Percentiles rank a stretch among this genome's conserved stretches.
Evolutionary conservation across 2,329 filamentous ascomycete species (phyloP).

Genomic region (Aspergillus sp.): DNA sequence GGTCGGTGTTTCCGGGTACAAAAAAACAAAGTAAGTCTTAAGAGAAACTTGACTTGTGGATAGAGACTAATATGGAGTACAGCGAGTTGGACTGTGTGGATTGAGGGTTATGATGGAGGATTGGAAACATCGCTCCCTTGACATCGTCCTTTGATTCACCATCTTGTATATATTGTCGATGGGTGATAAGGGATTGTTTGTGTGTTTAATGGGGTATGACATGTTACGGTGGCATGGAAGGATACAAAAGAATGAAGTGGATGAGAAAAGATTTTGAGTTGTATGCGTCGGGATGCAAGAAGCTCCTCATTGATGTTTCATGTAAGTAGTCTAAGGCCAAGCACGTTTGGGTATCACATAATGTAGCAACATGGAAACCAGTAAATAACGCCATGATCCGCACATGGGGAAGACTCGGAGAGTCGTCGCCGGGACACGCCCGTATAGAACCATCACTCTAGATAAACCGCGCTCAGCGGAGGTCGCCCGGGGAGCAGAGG

Average conservation of each 20-base stretch:
- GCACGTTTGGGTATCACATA: conserved; percentile 17
- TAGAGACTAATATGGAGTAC: neutral
- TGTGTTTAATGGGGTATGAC: neutral
- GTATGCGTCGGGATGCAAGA: neutral
- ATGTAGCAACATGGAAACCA: neutral
- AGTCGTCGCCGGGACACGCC: neutral
- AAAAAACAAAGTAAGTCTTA: neutral
- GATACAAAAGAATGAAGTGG: neutral
- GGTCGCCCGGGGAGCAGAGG: too few species aligned
- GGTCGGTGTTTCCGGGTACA: neutral
- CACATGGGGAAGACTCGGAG: neutral
- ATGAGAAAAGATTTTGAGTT: neutral
- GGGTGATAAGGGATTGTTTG: neutral
- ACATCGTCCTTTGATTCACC: neutral
- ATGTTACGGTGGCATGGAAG: neutral
- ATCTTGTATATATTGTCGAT: neutral
- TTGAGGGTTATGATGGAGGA: neutral
- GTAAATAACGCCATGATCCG: neutral
- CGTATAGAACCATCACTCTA: neutral
- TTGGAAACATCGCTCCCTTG: neutral
- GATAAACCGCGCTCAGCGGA: neutral
- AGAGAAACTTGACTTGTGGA: neutral
- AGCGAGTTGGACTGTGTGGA: neutral
- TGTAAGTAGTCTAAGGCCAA: neutral
- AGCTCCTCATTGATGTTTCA: neutral